Evolutionary conservation across 2,329 filamentous ascomycete genomes (phyloP).

Genomic region (Cladosporium austrohemisphaericum): DNA sequence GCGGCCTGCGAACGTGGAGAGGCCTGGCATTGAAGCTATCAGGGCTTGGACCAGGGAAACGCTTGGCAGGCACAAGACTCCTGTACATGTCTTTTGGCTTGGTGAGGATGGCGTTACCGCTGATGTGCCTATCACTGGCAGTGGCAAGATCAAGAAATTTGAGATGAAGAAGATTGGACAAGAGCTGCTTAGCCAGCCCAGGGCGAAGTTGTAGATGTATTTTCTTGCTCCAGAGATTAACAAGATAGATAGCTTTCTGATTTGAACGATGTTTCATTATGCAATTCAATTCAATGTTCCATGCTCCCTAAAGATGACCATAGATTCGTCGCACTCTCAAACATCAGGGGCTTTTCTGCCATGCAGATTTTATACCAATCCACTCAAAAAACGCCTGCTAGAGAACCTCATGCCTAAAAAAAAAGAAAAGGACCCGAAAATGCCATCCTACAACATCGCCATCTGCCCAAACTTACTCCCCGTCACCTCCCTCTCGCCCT

Average conservation of each 20-base stretch:
- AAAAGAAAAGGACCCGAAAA: too few species aligned
- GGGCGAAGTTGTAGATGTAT: constrained; percentile 4
- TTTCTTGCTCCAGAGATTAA: background rate
- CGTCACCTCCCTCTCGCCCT: constrained; percentile 4
- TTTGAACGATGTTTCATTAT: too few species aligned
- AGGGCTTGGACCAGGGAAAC: constrained; percentile 37
- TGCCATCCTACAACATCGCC: constrained; percentile 21
- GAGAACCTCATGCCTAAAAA: too few species aligned
- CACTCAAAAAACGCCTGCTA: background rate
- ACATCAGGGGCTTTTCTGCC: too few species aligned
- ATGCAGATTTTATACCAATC: too few species aligned
- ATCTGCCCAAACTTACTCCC: constrained; percentile 17
- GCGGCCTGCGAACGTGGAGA: constrained; percentile 19
- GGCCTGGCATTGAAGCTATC: constrained; percentile 33
- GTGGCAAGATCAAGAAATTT: constrained; percentile 46
- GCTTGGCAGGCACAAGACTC: constrained; percentile 50
- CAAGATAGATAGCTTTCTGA: background rate
- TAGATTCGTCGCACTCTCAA: too few species aligned
- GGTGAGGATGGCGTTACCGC: constrained; percentile 46
- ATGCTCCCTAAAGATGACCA: too few species aligned
- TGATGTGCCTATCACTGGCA: constrained; percentile 40
- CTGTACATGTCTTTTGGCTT: constrained; percentile 71
- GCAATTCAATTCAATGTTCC: too few species aligned
- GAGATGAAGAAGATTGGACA: constrained; percentile 27
- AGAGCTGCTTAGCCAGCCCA: constrained; percentile 9